Percentiles rank a stretch among this genome's conserved stretches.
These are phyloP conservation scores for Mycena capillaripes DNA, from an alignment of 768 basidiomycete species.

Conservation along the genomic window DNA sequence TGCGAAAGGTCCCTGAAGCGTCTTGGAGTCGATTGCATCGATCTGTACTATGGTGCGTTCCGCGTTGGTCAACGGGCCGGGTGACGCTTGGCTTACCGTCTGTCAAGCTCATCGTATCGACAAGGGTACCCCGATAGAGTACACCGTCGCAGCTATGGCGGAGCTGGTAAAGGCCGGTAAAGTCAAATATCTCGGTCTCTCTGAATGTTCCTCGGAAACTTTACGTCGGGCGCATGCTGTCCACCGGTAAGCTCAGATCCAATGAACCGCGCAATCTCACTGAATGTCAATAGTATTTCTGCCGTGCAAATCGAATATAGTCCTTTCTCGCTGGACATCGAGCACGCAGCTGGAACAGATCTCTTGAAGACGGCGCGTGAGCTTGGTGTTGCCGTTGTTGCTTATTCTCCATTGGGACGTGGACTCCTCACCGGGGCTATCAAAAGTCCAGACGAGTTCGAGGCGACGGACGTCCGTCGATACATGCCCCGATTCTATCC, in stretches of 20 bases:
- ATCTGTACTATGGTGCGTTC: constrained; percentile 43
- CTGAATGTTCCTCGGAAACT: constrained; percentile 45
- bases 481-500: neutral
- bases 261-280: too few species aligned
- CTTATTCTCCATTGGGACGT: neutral
- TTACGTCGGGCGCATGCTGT: constrained; percentile 41
- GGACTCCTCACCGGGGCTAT: neutral
- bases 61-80: neutral
- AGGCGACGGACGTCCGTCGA: neutral
- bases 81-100: neutral
- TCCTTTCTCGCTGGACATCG: constrained; percentile 44
- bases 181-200: constrained; percentile 52
- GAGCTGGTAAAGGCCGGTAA: constrained; percentile 45
- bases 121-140: constrained; percentile 12
- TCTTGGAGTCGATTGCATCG: constrained; percentile 40
- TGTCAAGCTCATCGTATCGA: constrained; percentile 8
- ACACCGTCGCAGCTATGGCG: constrained; percentile 20
- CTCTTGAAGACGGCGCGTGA: constrained; percentile 32
- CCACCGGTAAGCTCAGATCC: constrained; percentile 36
- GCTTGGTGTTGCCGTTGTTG: neutral
- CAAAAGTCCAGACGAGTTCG: neutral
- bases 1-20: neutral
- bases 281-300: constrained; percentile 40
- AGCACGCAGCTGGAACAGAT: constrained; percentile 40
- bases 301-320: constrained; percentile 54